Conservation (phyloP, 441 rosid genomes). For the Euphorbia celastroides region DNA sequence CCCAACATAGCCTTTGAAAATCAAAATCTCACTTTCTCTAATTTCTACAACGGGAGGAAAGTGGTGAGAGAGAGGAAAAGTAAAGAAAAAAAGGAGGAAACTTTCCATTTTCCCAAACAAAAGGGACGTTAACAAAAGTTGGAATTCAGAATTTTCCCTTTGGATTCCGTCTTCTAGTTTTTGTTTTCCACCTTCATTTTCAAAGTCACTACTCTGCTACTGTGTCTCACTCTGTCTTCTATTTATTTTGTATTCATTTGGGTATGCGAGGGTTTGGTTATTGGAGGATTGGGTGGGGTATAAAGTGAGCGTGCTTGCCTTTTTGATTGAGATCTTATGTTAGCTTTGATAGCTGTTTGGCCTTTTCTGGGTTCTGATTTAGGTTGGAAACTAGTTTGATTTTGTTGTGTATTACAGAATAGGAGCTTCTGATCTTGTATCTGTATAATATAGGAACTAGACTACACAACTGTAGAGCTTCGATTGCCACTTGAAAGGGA, state of each 20-base stretch:
- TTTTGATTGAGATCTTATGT: conserved; percentile 38
- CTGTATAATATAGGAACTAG: neutral
- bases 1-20: conserved; percentile 15
- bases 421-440: conserved; percentile 5
- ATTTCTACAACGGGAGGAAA: conserved; percentile 25
- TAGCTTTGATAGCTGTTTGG: conserved; percentile 30
- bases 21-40: neutral
- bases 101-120: conserved; percentile 61
- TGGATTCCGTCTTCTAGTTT: conserved; percentile 25
- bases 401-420: conserved; percentile 8
- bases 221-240: conserved; percentile 19
- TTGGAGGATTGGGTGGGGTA: conserved; percentile 22
- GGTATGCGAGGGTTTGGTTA: conserved; percentile 23
- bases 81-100: conserved; percentile 14
- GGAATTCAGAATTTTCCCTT: conserved; percentile 36
- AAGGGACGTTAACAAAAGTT: conserved; percentile 31
- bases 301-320: conserved; percentile 38
- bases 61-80: conserved; percentile 8
- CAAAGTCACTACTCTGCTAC: conserved; percentile 23
- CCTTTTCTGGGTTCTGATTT: conserved; percentile 29
- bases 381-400: conserved; percentile 12
- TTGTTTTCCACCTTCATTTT: conserved; percentile 27
- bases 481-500: conserved; percentile 11
- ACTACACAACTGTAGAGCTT: conserved; percentile 1
- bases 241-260: conserved; percentile 4